These are phyloP conservation scores for Trichoderma afroharzianum DNA, from an alignment of 2,329 filamentous ascomycete species.

Conservation along the genomic window DNA sequence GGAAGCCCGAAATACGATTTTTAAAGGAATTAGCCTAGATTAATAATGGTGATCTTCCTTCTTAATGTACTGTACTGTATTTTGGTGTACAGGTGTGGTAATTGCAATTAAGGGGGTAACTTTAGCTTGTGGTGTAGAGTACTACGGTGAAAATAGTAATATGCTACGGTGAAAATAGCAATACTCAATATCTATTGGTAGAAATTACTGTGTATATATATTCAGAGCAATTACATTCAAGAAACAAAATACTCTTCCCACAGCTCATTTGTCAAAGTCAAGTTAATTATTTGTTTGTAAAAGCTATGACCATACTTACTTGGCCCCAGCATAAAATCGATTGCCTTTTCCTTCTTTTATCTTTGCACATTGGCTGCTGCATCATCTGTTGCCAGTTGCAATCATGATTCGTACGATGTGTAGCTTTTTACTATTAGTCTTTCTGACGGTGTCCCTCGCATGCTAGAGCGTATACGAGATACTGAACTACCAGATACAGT, in stretches of 20 bases:
- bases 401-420: neutral
- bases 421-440: neutral
- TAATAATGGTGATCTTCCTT: too few relatives aligned
- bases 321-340: neutral
- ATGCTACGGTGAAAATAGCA: too few relatives aligned
- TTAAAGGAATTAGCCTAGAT: too few relatives aligned
- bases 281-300: rapidly evolving
- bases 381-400: neutral
- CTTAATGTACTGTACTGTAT: too few relatives aligned
- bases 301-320: neutral
- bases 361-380: neutral
- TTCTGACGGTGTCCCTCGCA: neutral
- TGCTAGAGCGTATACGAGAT: neutral
- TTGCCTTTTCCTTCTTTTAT: neutral
- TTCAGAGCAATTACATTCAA: neutral
- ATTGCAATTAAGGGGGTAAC: too few relatives aligned
- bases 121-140: too few relatives aligned
- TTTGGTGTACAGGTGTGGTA: too few relatives aligned
- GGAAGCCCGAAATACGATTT: too few relatives aligned
- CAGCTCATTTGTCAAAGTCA: neutral
- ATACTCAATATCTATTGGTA: too few relatives aligned
- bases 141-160: too few relatives aligned
- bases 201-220: neutral
- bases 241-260: neutral
- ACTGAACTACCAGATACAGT: neutral